Base-by-base conservation (phyloP, 345 rosid species). In the Euphorbia pulcherrima region DNA sequence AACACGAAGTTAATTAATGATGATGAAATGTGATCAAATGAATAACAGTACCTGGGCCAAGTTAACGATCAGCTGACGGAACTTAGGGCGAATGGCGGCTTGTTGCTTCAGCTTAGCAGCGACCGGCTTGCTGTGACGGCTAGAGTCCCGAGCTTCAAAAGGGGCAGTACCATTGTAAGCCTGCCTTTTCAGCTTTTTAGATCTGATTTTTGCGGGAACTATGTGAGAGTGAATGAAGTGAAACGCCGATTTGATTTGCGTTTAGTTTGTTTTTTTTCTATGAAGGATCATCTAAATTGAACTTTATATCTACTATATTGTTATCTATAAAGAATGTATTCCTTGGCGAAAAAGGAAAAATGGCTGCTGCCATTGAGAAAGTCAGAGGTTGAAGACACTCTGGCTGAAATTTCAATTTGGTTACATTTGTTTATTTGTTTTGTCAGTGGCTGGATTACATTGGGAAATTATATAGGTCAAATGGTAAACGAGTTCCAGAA, bases 41-140 rank as follows among this genome's bases (percentile, higher is more conserved):
- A n/a, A 55, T 5, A 24, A 2, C 3, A 48, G 18, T 2, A 91
- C 97, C 96, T 91, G 97, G 56, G 97, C 97, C 41, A 91, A 28
- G 71, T 50, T 69, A 83, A 94, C 55, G 67, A 94, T 91, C 62
- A 74, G 70, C 59, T 84, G 79, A 12, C 97, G 97, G 70, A 91
- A 91, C 72, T 79, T 77, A 10, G 96, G 96, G 75, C 89, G 88
- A n/a, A 69, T 56, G n/a, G 86, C 81, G 14, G 96, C 93, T 62
- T 87, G 96, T 33, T 89, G 87, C 78, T 91, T 91, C 72, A 91
- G 88, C 82, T 79, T 85, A 60, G 60, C 70, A 0, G 97, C 97
- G 24, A 89, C 35, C 0, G 97, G 97, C 30, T 89, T 91, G 79
- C 93, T 89, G 21, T 91, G 37, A 91, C 76, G 23, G 60, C 77